A percentile compares a stretch with the other conserved stretches of the same genome.
These are phyloP conservation scores for Monosporozyma siamensis DNA, from an alignment of 805 yeast genomes.

Conservation along the genomic window DNA sequence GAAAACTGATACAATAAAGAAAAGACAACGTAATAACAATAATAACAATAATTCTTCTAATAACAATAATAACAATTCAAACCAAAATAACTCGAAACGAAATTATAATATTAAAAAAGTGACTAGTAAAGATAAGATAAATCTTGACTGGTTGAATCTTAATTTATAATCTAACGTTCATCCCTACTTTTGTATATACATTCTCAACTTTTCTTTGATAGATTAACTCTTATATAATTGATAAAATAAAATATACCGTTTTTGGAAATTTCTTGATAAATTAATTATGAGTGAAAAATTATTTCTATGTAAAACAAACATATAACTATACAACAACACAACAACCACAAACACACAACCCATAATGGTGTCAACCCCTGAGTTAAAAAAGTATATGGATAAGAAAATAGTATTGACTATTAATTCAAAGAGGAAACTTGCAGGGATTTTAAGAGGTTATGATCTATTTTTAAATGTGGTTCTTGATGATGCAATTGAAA, in stretches of 20 bases:
- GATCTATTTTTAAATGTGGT: constrained; percentile 72
- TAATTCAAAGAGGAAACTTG: constrained; percentile 67
- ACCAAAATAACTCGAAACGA: not conserved
- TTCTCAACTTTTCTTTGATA: not conserved
- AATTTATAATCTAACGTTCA: constrained; percentile 4
- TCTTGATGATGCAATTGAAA: constrained; percentile 62
- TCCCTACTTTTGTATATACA: not conserved
- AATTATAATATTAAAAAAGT: constrained; percentile 4
- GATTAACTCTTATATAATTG: too few species aligned
- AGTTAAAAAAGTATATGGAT: constrained; percentile 61
- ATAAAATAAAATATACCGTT: too few species aligned
- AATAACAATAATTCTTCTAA: constrained; percentile 2
- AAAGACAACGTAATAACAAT: constrained; percentile 52
- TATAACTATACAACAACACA: not conserved
- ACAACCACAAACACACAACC: not conserved
- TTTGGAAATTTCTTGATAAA: too few species aligned
- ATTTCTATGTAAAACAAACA: too few species aligned
- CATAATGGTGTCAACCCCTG: constrained; percentile 53
- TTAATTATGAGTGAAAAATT: too few species aligned
- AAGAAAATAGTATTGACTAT: constrained; percentile 64
- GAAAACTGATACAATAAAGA: constrained; percentile 86
- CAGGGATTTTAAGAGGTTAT: constrained; percentile 79
- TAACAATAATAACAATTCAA: not conserved
- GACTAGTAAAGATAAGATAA: constrained; percentile 4
- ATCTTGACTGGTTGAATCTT: constrained; percentile 7